Evolutionary conservation across 495 filamentous ascomycete genomes (phyloP).

Genomic region (Hyaloscypha variabilis): DNA sequence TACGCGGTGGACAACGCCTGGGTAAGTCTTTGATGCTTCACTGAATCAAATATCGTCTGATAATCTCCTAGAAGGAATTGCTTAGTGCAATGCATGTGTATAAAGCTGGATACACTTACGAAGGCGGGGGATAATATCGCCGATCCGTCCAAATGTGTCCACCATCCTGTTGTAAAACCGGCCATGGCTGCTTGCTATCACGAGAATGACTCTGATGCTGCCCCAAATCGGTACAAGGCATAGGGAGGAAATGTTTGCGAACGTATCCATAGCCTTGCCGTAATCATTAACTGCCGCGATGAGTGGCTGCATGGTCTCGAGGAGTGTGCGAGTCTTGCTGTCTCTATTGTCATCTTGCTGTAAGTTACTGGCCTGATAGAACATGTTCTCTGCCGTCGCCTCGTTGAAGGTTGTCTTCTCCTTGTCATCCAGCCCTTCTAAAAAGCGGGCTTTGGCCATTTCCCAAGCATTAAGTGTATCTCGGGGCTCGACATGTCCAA

Average conservation of each 20-base stretch:
- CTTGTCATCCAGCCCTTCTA: constrained; percentile 33
- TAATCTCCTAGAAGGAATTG: constrained; percentile 10
- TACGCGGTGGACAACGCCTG: constrained; percentile 38
- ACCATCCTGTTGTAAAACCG: constrained; percentile 41
- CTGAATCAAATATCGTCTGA: constrained; percentile 12
- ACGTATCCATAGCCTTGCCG: constrained; percentile 42
- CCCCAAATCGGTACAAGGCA: constrained; percentile 46
- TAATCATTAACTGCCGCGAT: constrained; percentile 40
- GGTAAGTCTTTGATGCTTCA: constrained; percentile 37
- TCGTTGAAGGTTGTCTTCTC: constrained; percentile 30
- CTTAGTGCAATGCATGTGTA: too few relatives aligned
- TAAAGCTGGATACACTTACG: too few relatives aligned
- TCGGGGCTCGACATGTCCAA: not conserved
- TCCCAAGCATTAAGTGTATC: constrained; percentile 27
- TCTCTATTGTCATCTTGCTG: constrained; percentile 23
- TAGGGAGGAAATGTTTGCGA: constrained; percentile 37
- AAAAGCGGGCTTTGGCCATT: constrained; percentile 33
- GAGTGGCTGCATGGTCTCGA: constrained; percentile 35
- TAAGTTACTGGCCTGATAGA: constrained; percentile 27
- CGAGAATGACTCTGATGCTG: constrained; percentile 42
- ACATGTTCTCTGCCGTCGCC: constrained; percentile 28
- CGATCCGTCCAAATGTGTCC: constrained; percentile 42
- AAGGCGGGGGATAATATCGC: constrained; percentile 42
- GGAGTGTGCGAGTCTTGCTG: constrained; percentile 32
- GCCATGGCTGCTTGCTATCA: constrained; percentile 36